Evolutionary conservation across 441 rosid genomes (phyloP).

Genomic region (Eruca vesicaria): DNA sequence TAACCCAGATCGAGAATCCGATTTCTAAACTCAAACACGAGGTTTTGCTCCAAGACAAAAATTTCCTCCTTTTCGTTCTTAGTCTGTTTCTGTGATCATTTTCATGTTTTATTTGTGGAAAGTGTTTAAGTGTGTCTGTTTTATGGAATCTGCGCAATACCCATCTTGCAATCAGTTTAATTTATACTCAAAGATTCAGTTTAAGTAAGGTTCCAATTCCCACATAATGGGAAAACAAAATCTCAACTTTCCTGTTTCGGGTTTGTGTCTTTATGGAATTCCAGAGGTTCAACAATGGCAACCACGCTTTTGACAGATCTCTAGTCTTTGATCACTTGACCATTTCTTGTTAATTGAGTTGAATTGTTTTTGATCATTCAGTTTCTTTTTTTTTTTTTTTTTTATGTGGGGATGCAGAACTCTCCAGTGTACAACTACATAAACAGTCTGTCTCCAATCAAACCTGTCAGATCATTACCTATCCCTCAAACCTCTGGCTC

Average conservation of each 20-base stretch:
- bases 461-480: slow-evolving; percentile 56
- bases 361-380: not conserved
- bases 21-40: slow-evolving; percentile 52
- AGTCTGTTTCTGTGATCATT: not conserved
- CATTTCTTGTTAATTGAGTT: too few relatives aligned
- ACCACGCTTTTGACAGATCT: not conserved
- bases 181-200: not conserved
- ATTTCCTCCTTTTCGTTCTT: not conserved
- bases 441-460: slow-evolving; percentile 85
- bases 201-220: not conserved
- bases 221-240: not conserved
- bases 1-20: slow-evolving; percentile 31
- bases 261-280: not conserved
- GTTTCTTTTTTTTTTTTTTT: not conserved
- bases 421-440: slow-evolving; percentile 86
- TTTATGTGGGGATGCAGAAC: slow-evolving; percentile 54
- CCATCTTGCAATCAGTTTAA: not conserved
- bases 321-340: too few relatives aligned
- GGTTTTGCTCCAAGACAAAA: slow-evolving; percentile 28
- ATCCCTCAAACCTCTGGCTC: slow-evolving; percentile 65
- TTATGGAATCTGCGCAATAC: not conserved
- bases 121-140: not conserved
- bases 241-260: not conserved
- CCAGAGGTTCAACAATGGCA: not conserved
- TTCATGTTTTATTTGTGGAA: not conserved